These are phyloP conservation scores for Punica granatum DNA, from an alignment of 345 rosid species.

Conservation along the genomic window DNA sequence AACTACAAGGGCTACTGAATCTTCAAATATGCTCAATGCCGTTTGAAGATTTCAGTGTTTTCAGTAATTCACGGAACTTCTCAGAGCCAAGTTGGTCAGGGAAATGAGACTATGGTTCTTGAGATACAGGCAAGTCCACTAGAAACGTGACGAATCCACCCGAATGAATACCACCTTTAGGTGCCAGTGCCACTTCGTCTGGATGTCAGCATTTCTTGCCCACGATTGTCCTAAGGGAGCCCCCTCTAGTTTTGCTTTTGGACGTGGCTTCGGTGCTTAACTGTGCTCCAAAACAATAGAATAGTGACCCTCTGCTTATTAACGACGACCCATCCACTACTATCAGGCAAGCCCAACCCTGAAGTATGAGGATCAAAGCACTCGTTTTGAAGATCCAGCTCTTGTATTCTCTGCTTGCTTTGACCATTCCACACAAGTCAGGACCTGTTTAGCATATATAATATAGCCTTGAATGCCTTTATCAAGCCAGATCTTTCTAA, in stretches of 20 bases:
- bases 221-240: background rate
- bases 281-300: conserved; percentile 8
- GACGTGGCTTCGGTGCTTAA: conserved; percentile 4
- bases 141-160: background rate
- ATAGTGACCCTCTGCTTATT: conserved; percentile 20
- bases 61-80: conserved; percentile 7
- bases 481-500: background rate
- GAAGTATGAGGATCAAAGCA: background rate
- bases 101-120: background rate
- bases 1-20: conserved; percentile 24
- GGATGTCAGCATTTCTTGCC: background rate
- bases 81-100: background rate
- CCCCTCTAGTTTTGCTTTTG: background rate
- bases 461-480: background rate
- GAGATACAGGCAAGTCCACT: background rate
- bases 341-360: conserved; percentile 3
- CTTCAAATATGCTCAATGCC: conserved; percentile 26
- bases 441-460: background rate
- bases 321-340: conserved; percentile 14
- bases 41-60: conserved; percentile 25
- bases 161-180: background rate
- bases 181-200: background rate
- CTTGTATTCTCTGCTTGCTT: background rate
- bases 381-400: background rate
- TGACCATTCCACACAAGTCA: background rate